Base-by-base conservation (phyloP, 179 eudicot species). In the Vitellaria paradoxa region DNA sequence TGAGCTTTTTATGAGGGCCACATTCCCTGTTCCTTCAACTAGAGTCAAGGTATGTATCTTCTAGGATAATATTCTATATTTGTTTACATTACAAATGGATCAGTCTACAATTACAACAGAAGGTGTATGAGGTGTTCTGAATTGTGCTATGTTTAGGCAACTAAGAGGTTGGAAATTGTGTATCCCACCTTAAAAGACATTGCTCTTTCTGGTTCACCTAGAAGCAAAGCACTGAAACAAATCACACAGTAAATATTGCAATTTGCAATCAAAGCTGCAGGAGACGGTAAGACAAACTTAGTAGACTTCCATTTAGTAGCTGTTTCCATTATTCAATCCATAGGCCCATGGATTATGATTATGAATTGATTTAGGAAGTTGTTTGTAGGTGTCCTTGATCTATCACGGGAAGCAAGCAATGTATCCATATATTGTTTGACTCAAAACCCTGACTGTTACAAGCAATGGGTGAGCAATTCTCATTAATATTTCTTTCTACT, bases 111-210 rank as follows among this genome's bases (percentile, higher is more conserved):
- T 59, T 63, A 49, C 68, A 66, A 26, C 47, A 53, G 17, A 18
- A 75, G 69, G 69, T 11, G 42, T 55, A 42, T 53, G 65, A 55
- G 40, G 12, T 56, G 8, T 69, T 30, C 10, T 20, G 21, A 60
- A 9, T 73, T 7, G n/a, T 75, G 63, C 47, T 65, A 18, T 78
- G 26, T 70, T 7, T 57, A 88, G 91, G 86, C 82, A 71, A 88
- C 89, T 49, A 85, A 82, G 80, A 84, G 91, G 77, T 88, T 84
- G 81, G 89, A 88, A 77, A 82, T 86, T 46, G 72, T 86, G 23
- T 88, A 88, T 79, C 87, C 85, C 37, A 74, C 77, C 73, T 81
- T 88, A 68, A 88, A 88, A 73, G 82, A 82, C 77, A 85, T 88
- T 70, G 87, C 91, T 78, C 83, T 86, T 72, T 83, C 85, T 56